Conservation (phyloP, 2,329 filamentous ascomycete genomes). For the Clonostachys sp. region DNA sequence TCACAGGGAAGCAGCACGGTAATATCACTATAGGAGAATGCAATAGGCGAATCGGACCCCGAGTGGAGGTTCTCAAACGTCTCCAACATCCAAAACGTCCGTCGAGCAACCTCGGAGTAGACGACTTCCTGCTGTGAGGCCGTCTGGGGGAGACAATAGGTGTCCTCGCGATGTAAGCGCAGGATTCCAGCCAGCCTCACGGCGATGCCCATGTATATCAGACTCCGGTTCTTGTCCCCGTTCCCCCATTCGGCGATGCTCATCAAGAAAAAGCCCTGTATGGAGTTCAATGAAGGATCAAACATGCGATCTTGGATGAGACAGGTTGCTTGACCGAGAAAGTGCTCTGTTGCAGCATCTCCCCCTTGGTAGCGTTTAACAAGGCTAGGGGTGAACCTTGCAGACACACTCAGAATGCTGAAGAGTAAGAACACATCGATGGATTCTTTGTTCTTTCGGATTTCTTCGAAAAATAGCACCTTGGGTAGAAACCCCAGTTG, state of each 20-base stretch:
- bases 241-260: slow-evolving; percentile 25
- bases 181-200: slow-evolving; percentile 26
- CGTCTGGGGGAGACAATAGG: slow-evolving; percentile 16
- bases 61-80: slow-evolving; percentile 29
- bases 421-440: slow-evolving; percentile 19
- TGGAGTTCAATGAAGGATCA: slow-evolving; percentile 15
- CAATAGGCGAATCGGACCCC: slow-evolving; percentile 20
- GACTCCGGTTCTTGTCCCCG: slow-evolving; percentile 18
- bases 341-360: slow-evolving; percentile 15
- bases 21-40: slow-evolving; percentile 26
- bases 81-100: slow-evolving; percentile 30
- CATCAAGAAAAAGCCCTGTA: slow-evolving; percentile 22
- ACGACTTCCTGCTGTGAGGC: slow-evolving; percentile 20
- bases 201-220: slow-evolving; percentile 33
- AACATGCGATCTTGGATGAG: slow-evolving; percentile 20
- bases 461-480: slow-evolving; percentile 17
- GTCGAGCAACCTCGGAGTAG: slow-evolving; percentile 21
- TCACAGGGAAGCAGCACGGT: slow-evolving; percentile 26
- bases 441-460: slow-evolving; percentile 9
- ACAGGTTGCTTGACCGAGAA: slow-evolving; percentile 13
- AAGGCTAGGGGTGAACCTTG: slow-evolving; percentile 19
- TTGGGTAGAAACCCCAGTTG: slow-evolving; percentile 24
- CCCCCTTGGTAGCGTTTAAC: slow-evolving; percentile 12
- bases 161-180: slow-evolving; percentile 27
- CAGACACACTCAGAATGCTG: slow-evolving; percentile 20